Base-by-base conservation (phyloP, 1,284 basidiomycete genomes). In the Lentinus polychrous region DNA sequence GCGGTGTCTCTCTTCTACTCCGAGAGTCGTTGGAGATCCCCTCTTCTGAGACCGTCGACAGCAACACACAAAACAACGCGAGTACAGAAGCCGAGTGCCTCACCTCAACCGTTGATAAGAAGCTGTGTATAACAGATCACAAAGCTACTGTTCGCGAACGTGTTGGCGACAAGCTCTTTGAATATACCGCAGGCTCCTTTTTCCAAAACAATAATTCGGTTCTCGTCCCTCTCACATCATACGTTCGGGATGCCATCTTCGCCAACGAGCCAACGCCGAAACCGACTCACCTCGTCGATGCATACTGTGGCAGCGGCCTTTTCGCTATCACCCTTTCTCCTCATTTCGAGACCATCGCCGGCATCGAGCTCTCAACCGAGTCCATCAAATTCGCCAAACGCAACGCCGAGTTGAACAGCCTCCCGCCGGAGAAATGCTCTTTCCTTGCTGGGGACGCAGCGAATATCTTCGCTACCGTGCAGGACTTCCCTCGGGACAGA, bases 141-240 rank as follows among this genome's bases (percentile, higher is more conserved):
- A 86, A 87, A 55, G 79, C 73, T 3, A 81, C 76, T 2, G 84
- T 96, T 3, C 86, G 91, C 49, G 94, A 97, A 66, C 79, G 80
- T 39, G 91, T 98, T 12, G 91, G 89, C 2, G 69, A 78, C 48
- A 84, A 75, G 65, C 68, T 86, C 43, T 97, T 99, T 66, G 85
- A 94, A 59, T 97, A 94, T 65, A 81, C 80, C 10, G 93, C 90
- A 1, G 84, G 86, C 37, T 85, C 86, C 3, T 98, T 98, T 73
- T 98, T 98, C 77, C 95, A 99, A 65, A 98, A 98, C 75, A 99
- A 99, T 74, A 95, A 95, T 63, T 84, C 87, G 15, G 91, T 97
- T 46, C 81, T 99, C 14, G 74, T 84, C 7, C 82, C 89, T 0
- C 77, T 99, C 43, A 87, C 91, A 7, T 66, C 79, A 51, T 93